Conservation (phyloP, 225 moss, liverwort and hornwort genomes). For the Antitrichia curtipendula region DNA sequence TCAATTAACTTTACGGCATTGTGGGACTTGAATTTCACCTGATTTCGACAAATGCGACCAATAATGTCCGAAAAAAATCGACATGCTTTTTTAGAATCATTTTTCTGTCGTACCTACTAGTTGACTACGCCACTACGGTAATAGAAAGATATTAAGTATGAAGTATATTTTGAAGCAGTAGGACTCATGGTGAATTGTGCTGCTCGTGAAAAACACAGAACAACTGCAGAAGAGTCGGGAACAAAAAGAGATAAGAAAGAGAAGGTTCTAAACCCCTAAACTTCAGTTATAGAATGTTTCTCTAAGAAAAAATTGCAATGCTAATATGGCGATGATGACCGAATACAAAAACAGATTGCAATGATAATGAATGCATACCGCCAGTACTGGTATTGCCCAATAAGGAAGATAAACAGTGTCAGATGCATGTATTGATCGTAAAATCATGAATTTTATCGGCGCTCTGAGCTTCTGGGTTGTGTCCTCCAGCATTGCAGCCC, state of each 20-base stretch:
- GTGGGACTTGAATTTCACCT: too few species aligned
- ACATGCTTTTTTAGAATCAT: too few species aligned
- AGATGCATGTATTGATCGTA: not conserved
- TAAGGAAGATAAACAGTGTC: not conserved
- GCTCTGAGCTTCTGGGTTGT: not conserved
- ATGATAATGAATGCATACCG: not conserved
- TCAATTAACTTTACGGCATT: too few species aligned
- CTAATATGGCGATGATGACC: too few species aligned
- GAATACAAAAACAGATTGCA: not conserved
- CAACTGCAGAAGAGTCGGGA: not conserved
- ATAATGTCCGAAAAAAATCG: too few species aligned
- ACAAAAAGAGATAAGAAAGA: not conserved
- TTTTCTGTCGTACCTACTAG: too few species aligned
- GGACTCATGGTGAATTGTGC: not conserved
- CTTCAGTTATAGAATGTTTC: not conserved
- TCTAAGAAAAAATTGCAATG: not conserved
- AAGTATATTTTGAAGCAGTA: not conserved
- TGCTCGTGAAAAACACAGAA: not conserved
- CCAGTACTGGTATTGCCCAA: not conserved
- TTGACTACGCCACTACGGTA: too few species aligned
- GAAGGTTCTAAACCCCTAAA: not conserved
- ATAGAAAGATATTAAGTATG: not conserved
- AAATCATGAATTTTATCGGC: not conserved
- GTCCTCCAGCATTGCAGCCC: not conserved
- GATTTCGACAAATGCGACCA: too few species aligned